A percentile compares a stretch with the other conserved stretches of the same genome.
Conservation (phyloP, 2,329 filamentous ascomycete species). For the Aspergillus sp. region DNA sequence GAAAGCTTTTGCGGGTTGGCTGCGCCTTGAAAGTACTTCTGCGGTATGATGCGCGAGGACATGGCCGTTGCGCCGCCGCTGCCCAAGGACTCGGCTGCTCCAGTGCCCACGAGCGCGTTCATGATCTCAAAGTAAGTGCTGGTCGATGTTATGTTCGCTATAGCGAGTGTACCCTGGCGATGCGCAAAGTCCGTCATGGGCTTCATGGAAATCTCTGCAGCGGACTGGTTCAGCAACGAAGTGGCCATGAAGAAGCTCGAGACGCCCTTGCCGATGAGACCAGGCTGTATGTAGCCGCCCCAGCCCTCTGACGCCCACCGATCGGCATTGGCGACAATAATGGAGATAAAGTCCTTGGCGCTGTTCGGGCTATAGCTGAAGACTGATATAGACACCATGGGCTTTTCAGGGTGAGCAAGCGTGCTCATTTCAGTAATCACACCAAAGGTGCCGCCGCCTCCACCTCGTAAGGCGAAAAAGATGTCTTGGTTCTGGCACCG, state of each 20-base stretch:
- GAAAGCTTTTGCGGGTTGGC: constrained; percentile 12
- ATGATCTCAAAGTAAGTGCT: constrained; percentile 4
- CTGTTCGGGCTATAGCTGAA: not conserved
- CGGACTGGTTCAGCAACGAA: constrained; percentile 18
- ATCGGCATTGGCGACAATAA: constrained; percentile 22
- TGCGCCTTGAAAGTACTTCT: constrained; percentile 6
- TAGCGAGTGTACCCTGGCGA: not conserved
- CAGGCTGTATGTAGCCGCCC: constrained; percentile 22
- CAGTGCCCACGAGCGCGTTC: not conserved
- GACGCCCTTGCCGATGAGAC: not conserved
- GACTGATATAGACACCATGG: constrained; percentile 9
- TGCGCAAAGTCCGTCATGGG: constrained; percentile 14
- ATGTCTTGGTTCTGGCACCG: constrained; percentile 25
- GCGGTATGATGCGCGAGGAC: constrained; percentile 17
- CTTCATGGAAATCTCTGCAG: constrained; percentile 17
- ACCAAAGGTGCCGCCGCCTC: constrained; percentile 22
- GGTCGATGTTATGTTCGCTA: not conserved
- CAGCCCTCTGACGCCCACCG: constrained; percentile 27
- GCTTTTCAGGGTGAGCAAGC: constrained; percentile 21
- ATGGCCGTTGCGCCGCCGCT: constrained; percentile 5
- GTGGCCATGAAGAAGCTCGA: constrained; percentile 18
- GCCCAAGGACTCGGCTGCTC: not conserved
- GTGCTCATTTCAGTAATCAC: constrained; percentile 25
- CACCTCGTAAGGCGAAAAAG: constrained; percentile 25
- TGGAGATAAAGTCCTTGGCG: constrained; percentile 8